Base-by-base conservation (phyloP, 495 filamentous ascomycete genomes). In the Penicillium egyptiacum region DNA sequence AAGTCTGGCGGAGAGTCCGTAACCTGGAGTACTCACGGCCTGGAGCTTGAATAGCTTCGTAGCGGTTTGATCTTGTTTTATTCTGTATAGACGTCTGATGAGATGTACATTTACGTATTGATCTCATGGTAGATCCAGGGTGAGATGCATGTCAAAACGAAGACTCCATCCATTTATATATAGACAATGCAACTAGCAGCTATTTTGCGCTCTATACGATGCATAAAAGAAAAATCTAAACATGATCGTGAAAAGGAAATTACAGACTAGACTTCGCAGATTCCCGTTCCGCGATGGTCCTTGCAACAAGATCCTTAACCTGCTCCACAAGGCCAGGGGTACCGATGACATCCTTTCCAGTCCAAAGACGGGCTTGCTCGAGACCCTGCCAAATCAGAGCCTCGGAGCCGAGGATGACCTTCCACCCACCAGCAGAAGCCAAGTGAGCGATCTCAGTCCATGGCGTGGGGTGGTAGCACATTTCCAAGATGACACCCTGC, bases 361-460 rank as follows among this genome's bases (percentile, higher is more conserved):
- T 86, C 86, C 87, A 90, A 22, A 84, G 79, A 56, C 77, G 78
- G 46, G 83, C 80, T 73, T 90, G 86, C 63, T 89, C 87, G 52
- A 90, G 71, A 8, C 87, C 88, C 70, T 91, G 88, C 78, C 83
- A 89, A 66, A 89, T 86, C 73, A 91, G 70, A 1, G 87, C 84
- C 71, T 90, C 88, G 0, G 83, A 86, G 0, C 87, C 88, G 20
- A 84, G 63, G 47, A 90, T 84, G 11, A 90, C 82, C 70, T 83
- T 76, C 88, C 87, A 90, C 7, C 86, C 85, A 16, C 75, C 74
- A 2, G 68, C 68, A 51, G 80, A 74, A 20, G 82, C 80, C 28
- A 87, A 59, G 53, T 71, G 70, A 5, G 79, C 84, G 50, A 90
- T 82, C 58, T 79, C 79, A 0, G 88, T 91, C 69, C 81, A 83